Evolutionary conservation across 768 basidiomycete genomes (phyloP).

Genomic region (Boletus reticulatus): DNA sequence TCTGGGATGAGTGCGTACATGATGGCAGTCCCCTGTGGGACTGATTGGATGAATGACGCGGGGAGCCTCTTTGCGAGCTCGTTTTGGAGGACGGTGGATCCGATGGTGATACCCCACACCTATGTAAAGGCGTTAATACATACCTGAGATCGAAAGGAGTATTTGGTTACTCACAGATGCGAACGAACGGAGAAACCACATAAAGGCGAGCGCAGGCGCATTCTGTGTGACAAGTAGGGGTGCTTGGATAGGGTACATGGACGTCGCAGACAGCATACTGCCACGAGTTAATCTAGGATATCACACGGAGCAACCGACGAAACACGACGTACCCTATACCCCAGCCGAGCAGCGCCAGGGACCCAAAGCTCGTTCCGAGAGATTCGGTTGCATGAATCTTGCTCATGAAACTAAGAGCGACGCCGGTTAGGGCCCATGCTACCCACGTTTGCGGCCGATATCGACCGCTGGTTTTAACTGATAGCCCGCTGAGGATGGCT

Average conservation of each 20-base stretch:
- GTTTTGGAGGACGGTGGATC: constrained; percentile 49
- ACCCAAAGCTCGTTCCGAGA: constrained; percentile 21
- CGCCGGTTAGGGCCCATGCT: constrained; percentile 32
- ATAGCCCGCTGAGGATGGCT: constrained; percentile 31
- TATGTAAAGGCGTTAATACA: constrained; percentile 15
- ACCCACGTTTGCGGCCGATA: constrained; percentile 35
- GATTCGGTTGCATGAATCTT: constrained; percentile 26
- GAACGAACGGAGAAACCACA: constrained; percentile 37
- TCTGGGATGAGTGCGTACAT: constrained; percentile 35
- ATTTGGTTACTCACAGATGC: constrained; percentile 26
- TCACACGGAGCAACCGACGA: background rate
- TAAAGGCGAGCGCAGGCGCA: constrained; percentile 45
- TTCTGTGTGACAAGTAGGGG: constrained; percentile 40
- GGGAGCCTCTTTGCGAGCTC: constrained; percentile 43
- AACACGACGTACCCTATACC: constrained; percentile 3
- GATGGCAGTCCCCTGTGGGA: constrained; percentile 39
- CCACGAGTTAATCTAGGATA: background rate
- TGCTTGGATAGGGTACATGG: constrained; percentile 35
- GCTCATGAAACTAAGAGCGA: constrained; percentile 37
- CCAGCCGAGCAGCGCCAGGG: background rate
- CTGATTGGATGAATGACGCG: constrained; percentile 29
- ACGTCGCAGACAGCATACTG: background rate
- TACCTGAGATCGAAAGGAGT: no score
- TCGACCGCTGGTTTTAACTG: constrained; percentile 24
- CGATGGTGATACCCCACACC: constrained; percentile 50